Percentiles rank a stretch among this genome's conserved stretches.
Evolutionary conservation across 2,329 filamentous ascomycete genomes (phyloP).

Genomic region (Clarireedia monteithiana): DNA sequence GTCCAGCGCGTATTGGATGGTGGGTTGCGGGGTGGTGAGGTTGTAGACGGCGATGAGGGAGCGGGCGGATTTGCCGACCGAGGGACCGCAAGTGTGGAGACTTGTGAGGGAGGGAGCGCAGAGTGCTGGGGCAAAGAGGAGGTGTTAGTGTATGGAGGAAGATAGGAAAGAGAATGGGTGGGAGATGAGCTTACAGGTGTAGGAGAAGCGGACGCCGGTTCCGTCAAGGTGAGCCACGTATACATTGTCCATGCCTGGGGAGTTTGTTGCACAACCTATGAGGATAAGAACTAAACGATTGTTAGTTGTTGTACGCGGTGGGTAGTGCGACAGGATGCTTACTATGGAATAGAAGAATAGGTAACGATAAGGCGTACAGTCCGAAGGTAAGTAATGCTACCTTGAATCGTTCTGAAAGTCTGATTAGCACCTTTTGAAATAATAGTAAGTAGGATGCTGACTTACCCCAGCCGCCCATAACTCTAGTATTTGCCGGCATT

Average conservation of each 20-base stretch:
- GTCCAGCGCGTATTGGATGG: neutral
- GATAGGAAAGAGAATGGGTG: neutral
- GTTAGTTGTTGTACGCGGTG: neutral
- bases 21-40: neutral
- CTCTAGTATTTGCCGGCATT: neutral
- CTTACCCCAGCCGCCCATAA: neutral
- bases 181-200: neutral
- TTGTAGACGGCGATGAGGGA: neutral
- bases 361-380: neutral
- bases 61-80: neutral
- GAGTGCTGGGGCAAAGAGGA: neutral
- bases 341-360: constrained; percentile 2
- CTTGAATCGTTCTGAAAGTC: neutral
- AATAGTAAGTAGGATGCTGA: neutral
- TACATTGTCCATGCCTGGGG: constrained; percentile 1
- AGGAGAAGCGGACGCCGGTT: neutral
- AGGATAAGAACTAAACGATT: neutral
- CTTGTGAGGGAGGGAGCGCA: neutral
- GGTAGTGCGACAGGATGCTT: neutral
- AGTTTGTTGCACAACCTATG: neutral
- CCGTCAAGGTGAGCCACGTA: neutral
- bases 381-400: neutral
- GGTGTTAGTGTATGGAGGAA: neutral
- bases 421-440: neutral
- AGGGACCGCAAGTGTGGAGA: neutral